phyloP scores from a whole-genome alignment of 202 grass and related monocot species.

The Carex sylvatica region DNA sequence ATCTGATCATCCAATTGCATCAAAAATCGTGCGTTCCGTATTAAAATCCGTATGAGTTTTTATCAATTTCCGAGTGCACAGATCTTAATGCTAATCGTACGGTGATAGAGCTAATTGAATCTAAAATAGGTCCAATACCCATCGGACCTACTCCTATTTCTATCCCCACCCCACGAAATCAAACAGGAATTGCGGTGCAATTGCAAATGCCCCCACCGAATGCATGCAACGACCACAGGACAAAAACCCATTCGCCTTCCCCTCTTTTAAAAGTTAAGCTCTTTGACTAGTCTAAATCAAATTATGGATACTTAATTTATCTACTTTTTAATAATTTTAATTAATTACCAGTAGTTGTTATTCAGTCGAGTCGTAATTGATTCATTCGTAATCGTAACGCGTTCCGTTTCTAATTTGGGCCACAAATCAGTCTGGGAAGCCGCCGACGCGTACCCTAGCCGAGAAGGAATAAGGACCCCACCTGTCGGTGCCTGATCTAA shows the following conservation, averaged over 20 bases:
- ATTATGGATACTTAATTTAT: background rate
- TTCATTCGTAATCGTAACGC: background rate
- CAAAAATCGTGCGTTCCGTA: no score
- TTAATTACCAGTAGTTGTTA: background rate
- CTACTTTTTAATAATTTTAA: background rate
- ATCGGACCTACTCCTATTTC: no score
- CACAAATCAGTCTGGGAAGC: background rate
- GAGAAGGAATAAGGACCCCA: background rate
- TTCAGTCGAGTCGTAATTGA: no score
- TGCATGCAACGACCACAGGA: constrained; percentile 22
- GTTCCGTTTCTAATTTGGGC: background rate
- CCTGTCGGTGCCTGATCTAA: background rate
- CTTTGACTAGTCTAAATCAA: constrained; percentile 14
- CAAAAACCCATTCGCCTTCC: constrained; percentile 16
- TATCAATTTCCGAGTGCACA: no score
- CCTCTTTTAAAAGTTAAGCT: background rate
- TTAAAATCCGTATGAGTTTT: no score
- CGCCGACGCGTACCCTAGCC: background rate
- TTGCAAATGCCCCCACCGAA: background rate
- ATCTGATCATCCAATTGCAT: no score
- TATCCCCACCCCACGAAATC: background rate
- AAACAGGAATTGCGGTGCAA: background rate
- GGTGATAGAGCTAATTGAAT: no score
- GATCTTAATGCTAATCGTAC: no score
- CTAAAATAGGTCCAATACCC: no score